Evolutionary conservation across 257 asterid genomes (phyloP).

Genomic region (Penstemon newberryi): DNA sequence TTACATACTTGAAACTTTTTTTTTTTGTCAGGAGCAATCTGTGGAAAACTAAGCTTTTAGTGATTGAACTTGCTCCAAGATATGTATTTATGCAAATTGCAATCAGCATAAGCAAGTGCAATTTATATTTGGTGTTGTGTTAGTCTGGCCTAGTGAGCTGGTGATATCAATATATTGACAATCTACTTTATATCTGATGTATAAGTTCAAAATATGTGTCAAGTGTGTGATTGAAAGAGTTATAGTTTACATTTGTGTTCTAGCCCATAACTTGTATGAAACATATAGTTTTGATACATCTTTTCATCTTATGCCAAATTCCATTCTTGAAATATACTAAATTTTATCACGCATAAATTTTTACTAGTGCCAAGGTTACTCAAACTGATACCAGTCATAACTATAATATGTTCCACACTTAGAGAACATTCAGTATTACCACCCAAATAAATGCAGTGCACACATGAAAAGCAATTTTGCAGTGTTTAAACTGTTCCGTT

Average conservation of each 20-base stretch:
- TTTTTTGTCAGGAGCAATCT: neutral
- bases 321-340: neutral
- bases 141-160: neutral
- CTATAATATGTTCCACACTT: neutral
- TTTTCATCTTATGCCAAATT: constrained; percentile 3
- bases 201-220: neutral
- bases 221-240: constrained; percentile 1
- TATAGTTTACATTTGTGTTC: constrained; percentile 2
- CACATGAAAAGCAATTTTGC: constrained; percentile 8
- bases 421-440: neutral
- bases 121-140: constrained; percentile 12
- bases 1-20: neutral
- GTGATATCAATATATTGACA: neutral
- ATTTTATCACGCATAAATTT: neutral
- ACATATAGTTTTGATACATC: constrained; percentile 2
- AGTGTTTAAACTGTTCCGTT: neutral
- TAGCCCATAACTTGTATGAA: constrained; percentile 8
- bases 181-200: constrained; percentile 1
- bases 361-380: neutral
- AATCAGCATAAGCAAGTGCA: constrained; percentile 4
- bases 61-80: constrained; percentile 10
- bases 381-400: neutral
- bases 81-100: constrained; percentile 3
- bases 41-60: constrained; percentile 12
- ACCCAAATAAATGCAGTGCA: neutral